Conservation (phyloP, 2,329 filamentous ascomycete species). For the Fusarium tuaranense region DNA sequence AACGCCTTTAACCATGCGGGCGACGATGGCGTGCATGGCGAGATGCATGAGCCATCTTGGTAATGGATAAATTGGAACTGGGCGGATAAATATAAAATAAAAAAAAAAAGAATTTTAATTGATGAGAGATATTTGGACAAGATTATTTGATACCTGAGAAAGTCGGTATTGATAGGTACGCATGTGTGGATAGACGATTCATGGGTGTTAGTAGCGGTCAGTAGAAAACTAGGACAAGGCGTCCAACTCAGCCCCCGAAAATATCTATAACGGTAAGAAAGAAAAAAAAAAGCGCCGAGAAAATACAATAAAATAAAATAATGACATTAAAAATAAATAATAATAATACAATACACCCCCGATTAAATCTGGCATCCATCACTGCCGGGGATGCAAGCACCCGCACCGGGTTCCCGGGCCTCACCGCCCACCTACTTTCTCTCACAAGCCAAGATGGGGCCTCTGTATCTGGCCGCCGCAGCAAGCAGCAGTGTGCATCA, state of each 20-base stretch:
- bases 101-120: not conserved
- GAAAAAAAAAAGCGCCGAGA: not conserved
- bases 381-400: constrained; percentile 24
- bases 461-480: constrained; percentile 28
- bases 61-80: not conserved
- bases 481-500: not conserved
- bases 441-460: not conserved
- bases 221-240: not conserved
- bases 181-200: not conserved
- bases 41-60: not conserved
- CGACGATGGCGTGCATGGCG: constrained; percentile 28
- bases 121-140: not conserved
- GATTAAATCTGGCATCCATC: constrained; percentile 6
- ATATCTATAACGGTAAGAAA: not conserved
- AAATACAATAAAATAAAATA: constrained; percentile 10
- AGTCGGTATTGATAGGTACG: no score
- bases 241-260: not conserved
- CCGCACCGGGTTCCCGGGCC: constrained; percentile 41
- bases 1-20: constrained; percentile 9
- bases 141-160: not conserved
- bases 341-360: no score
- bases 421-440: constrained; percentile 34
- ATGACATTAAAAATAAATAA: not conserved
- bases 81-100: not conserved
- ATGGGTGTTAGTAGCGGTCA: not conserved